Evolutionary conservation across 1,284 basidiomycete species (phyloP), one percentile per base, ranked within the genome.

Genomic region (Athelia psychrophila): DNA sequence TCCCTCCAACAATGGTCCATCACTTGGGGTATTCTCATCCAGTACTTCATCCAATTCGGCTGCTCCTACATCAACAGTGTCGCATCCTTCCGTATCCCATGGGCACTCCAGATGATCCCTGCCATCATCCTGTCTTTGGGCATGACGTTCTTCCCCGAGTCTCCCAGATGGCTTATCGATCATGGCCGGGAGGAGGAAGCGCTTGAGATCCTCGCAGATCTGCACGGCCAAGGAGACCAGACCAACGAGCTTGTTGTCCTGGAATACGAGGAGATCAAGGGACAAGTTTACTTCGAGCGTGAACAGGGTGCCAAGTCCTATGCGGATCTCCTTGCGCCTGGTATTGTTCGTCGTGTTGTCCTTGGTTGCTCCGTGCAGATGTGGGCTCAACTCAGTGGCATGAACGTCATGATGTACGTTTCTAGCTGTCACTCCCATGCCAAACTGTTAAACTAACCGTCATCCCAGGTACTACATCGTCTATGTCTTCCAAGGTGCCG

Each of bases 1-100:
- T 82, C 88, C 5, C 69, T 91, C 53, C 88, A 91, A 62, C 88
- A 91, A 74, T 89, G 87, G 80, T 80, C 83, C 6, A 88, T 87
- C 60, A 88, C 86, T 0, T 86, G 84, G 83, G 86, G 85, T 66
- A 87, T 88, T 60, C 74, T 88, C 53, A 67, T 89, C 45, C 84
- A 88, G 56, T 87, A 87, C 69, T 88, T 89, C 64, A 75, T 88
- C 56, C 79, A 86, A 60, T 86, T 87, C 56, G 87, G 85, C 3
- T 88, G 83, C 64, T 87, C 85, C 1, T 86, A 88, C 64, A 84
- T 89, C 63, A 64, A 83, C 24, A 83, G 86, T 33, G 72, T 65
- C 5, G 84, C 84, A 0, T 86, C 86, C 0, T 91, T 88, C 78
- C 83, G 88, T 25, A 84, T 91, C 58, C 88, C 89, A 13, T 89